phyloP scores from a whole-genome alignment of 2,329 filamentous ascomycete genomes.

The Penicillium janthinellum region DNA sequence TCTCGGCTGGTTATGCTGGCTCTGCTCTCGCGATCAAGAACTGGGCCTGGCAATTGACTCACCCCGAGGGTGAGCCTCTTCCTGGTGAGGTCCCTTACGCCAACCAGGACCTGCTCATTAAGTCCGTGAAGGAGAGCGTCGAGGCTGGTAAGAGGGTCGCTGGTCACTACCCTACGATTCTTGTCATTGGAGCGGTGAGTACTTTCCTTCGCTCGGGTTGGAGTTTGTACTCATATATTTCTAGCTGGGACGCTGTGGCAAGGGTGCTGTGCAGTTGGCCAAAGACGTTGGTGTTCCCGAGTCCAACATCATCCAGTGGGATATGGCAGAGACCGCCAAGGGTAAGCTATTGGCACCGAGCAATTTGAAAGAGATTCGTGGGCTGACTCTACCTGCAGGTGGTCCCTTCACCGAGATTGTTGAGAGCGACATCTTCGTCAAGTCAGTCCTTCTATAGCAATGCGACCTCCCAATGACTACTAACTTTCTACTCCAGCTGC shows the following conservation, averaged over 20 bases:
- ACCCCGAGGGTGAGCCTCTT: constrained; percentile 67
- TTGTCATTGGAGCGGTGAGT: constrained; percentile 76
- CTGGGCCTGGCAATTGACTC: constrained; percentile 79
- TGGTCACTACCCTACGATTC: constrained; percentile 69
- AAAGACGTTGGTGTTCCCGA: constrained; percentile 71
- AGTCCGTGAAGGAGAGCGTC: constrained; percentile 72
- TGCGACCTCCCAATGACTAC: neutral
- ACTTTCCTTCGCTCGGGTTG: neutral
- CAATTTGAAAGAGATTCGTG: constrained; percentile 17
- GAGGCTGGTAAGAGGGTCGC: constrained; percentile 66
- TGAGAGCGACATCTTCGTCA: constrained; percentile 65
- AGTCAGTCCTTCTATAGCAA: neutral
- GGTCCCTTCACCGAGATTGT: constrained; percentile 80
- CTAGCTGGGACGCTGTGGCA: constrained; percentile 67
- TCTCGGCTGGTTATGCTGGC: constrained; percentile 74
- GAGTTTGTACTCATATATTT: neutral
- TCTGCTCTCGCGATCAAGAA: constrained; percentile 74
- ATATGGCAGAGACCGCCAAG: constrained; percentile 76
- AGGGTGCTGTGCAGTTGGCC: constrained; percentile 79
- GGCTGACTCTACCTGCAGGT: constrained; percentile 31
- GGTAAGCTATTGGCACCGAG: constrained; percentile 37
- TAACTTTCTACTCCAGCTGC: neutral
- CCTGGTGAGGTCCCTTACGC: constrained; percentile 60
- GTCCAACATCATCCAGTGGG: constrained; percentile 71
- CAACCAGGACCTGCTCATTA: constrained; percentile 73